These are phyloP conservation scores for Schizosaccharomyces versatilis DNA, from an alignment of 1,139 yeast species.

Conservation along the genomic window DNA sequence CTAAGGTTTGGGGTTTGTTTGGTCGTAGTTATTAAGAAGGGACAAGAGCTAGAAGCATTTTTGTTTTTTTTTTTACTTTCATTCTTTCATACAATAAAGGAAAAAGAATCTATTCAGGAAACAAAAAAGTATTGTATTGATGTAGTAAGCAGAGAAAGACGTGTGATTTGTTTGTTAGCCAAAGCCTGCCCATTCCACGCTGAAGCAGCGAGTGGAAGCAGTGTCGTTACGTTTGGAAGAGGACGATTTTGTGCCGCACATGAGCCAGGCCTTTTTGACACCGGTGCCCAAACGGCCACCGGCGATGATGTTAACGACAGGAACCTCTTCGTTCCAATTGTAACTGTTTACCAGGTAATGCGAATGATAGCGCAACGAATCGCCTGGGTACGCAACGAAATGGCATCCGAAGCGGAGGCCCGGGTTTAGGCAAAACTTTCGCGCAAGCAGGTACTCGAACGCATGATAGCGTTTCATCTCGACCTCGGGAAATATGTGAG, in stretches of 20 bases:
- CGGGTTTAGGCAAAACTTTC: conserved; percentile 43
- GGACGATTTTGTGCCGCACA: conserved; percentile 26
- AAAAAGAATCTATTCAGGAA: no score
- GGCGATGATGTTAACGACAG: conserved; percentile 37
- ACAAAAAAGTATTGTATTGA: no score
- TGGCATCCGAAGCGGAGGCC: conserved; percentile 83
- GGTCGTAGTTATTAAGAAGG: conserved; percentile 64
- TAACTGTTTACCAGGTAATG: conserved; percentile 49
- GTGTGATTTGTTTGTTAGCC: neutral
- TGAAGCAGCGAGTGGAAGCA: conserved; percentile 23
- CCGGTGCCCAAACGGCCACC: conserved; percentile 85
- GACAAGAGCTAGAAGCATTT: no score
- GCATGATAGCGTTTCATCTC: neutral
- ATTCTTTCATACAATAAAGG: no score
- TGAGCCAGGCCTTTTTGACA: conserved; percentile 67
- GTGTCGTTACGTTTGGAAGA: conserved; percentile 12
- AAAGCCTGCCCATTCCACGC: conserved; percentile 69
- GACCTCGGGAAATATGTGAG: neutral
- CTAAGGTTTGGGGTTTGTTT: conserved; percentile 70
- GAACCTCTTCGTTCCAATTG: conserved; percentile 31
- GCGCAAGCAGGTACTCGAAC: conserved; percentile 9
- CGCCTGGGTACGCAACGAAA: conserved; percentile 83
- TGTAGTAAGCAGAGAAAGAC: no score
- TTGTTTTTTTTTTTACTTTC: no score
- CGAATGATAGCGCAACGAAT: conserved; percentile 74